phyloP scores from a whole-genome alignment of 345 rosid genomes.

The Rhodamnia argentea region DNA sequence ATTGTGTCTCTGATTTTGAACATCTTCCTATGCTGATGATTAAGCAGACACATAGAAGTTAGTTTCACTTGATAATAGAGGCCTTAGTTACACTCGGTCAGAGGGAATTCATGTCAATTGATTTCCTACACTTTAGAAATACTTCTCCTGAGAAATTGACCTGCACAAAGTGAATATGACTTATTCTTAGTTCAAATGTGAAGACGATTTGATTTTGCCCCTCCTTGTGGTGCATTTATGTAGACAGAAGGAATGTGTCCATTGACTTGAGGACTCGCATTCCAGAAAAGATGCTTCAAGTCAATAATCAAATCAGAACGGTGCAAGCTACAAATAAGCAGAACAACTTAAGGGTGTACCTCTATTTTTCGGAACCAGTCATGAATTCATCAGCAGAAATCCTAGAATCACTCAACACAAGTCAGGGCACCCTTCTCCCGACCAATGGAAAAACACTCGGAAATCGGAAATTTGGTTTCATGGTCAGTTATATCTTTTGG shows the following conservation, averaged over 20 bases:
- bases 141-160: not conserved
- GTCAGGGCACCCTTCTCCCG: conserved; percentile 54
- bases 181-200: not conserved
- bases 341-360: conserved; percentile 47
- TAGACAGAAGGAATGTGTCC: conserved; percentile 72
- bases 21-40: not conserved
- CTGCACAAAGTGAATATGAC: not conserved
- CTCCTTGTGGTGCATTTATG: not conserved
- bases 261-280: conserved; percentile 53
- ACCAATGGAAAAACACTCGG: conserved; percentile 37
- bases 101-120: not conserved
- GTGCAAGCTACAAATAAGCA: conserved; percentile 74
- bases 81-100: not conserved
- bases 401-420: conserved; percentile 36
- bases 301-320: conserved; percentile 46
- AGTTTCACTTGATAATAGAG: not conserved
- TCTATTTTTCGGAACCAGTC: conserved; percentile 78
- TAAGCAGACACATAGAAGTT: not conserved
- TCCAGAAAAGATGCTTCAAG: conserved; percentile 63
- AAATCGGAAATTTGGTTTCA: conserved; percentile 71
- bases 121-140: not conserved
- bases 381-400: conserved; percentile 60
- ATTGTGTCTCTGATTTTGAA: not conserved
- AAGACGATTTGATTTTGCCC: not conserved
- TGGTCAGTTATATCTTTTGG: conserved; percentile 25